Conservation (phyloP, 116 monocot species). For the Iris pallida region DNA sequence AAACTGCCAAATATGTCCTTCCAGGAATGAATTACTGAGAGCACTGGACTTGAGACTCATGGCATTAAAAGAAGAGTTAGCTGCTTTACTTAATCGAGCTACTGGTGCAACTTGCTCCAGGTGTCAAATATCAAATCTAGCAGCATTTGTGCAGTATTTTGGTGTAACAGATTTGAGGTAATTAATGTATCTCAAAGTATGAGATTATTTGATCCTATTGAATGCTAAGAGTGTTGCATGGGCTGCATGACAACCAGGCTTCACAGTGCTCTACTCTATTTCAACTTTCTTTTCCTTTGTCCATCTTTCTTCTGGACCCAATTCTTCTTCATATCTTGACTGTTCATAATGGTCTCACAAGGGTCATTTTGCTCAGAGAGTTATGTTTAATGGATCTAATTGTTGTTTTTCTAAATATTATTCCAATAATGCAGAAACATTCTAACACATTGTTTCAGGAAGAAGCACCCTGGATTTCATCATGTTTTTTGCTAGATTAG, state of each 20-base stretch:
- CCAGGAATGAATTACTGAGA: constrained; percentile 74
- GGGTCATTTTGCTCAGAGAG: too few species aligned
- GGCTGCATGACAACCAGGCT: neutral
- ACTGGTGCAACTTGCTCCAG: constrained; percentile 38
- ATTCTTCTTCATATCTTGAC: neutral
- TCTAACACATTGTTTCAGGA: too few species aligned
- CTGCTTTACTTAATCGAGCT: constrained; percentile 39
- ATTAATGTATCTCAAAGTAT: constrained; percentile 1
- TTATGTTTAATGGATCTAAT: too few species aligned
- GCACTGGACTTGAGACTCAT: constrained; percentile 74
- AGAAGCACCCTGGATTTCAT: too few species aligned
- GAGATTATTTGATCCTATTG: neutral
- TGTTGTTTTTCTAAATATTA: too few species aligned
- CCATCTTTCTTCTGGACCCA: neutral
- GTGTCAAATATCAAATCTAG: constrained; percentile 55
- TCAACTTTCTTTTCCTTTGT: neutral
- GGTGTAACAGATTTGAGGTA: constrained; percentile 71
- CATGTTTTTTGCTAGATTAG: too few species aligned
- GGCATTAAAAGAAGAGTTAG: constrained; percentile 67
- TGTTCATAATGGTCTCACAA: too few species aligned
- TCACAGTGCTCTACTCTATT: neutral
- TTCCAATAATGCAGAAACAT: too few species aligned
- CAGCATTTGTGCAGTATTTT: constrained; percentile 71
- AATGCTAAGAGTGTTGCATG: neutral
- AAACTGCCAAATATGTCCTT: constrained; percentile 1